Percentiles rank a stretch among this genome's conserved stretches.
These are phyloP conservation scores for Candida yuanshanica DNA, from an alignment of 805 yeast genomes.

Conservation along the genomic window DNA sequence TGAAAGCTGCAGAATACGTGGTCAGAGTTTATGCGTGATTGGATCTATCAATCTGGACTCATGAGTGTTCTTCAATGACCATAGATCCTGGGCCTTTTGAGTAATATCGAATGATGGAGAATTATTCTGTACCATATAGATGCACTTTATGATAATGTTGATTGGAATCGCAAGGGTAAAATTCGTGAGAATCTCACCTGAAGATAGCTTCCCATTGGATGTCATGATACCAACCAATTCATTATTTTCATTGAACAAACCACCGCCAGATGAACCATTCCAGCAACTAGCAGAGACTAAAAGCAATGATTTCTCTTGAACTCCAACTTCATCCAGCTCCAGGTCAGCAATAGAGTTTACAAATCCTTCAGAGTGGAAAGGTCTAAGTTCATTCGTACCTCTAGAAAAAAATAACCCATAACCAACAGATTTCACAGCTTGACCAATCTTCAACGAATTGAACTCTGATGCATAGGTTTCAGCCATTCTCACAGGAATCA, in stretches of 20 bases:
- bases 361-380: conserved; percentile 19
- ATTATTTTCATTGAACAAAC: conserved; percentile 18
- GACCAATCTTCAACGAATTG: conserved; percentile 11
- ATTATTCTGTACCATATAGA: conserved; percentile 13
- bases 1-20: no score
- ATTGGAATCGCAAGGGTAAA: conserved; percentile 24
- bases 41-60: not conserved
- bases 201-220: conserved; percentile 23
- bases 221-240: conserved; percentile 26
- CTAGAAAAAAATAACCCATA: conserved; percentile 21
- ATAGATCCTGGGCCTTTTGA: conserved; percentile 13
- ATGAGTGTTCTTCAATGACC: conserved; percentile 21
- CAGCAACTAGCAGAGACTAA: conserved; percentile 24
- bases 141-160: conserved; percentile 18
- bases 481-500: conserved; percentile 11
- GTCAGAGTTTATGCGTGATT: not conserved
- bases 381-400: conserved; percentile 7
- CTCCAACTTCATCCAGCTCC: conserved; percentile 8
- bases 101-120: conserved; percentile 9
- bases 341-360: conserved; percentile 14
- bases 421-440: conserved; percentile 19
- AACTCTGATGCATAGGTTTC: conserved; percentile 2
- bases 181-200: conserved; percentile 24
- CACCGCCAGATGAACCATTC: conserved; percentile 28
- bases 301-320: conserved; percentile 12